Percentiles rank a stretch among this genome's conserved stretches.
Conservation (phyloP, 306 rosid genomes). For the Rubus idaeus region DNA sequence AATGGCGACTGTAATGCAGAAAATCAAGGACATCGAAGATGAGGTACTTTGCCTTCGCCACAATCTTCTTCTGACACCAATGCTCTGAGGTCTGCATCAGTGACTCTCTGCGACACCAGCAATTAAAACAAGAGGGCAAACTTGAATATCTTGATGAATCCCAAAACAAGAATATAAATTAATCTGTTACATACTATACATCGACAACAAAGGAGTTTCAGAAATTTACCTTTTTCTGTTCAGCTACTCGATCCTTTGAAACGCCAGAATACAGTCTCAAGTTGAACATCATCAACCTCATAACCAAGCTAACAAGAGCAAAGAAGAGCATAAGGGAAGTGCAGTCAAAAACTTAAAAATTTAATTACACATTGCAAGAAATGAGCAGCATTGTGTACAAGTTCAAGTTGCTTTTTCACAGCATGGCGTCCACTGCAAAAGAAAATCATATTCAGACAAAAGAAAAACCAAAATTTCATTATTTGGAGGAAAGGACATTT, state of each 20-base stretch:
- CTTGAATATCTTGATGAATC: not conserved
- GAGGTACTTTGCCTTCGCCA: constrained; percentile 54
- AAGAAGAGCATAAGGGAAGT: not conserved
- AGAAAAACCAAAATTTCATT: not conserved
- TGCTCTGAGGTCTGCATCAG: constrained; percentile 94
- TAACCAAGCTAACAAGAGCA: constrained; percentile 68
- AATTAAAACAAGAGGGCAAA: not conserved
- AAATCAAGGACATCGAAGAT: constrained; percentile 98
- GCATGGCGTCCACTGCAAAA: constrained; percentile 94
- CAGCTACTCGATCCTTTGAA: constrained; percentile 87
- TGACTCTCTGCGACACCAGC: constrained; percentile 55
- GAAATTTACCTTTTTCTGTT: constrained; percentile 70
- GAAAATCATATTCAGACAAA: constrained; percentile 9
- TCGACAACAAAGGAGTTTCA: not conserved
- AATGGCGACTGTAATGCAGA: constrained; percentile 98
- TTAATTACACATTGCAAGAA: constrained; percentile 3
- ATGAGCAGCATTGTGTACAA: constrained; percentile 52
- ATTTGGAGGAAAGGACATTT: constrained; percentile 6
- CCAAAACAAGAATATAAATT: not conserved
- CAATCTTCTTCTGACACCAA: constrained; percentile 78
- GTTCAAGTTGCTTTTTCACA: constrained; percentile 65
- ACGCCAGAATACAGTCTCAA: constrained; percentile 72
- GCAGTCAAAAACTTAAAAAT: not conserved
- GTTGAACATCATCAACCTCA: constrained; percentile 62
- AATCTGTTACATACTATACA: not conserved